These are phyloP conservation scores for Tausonia pullulans DNA, from an alignment of 1,284 basidiomycete genomes.

Conservation along the genomic window DNA sequence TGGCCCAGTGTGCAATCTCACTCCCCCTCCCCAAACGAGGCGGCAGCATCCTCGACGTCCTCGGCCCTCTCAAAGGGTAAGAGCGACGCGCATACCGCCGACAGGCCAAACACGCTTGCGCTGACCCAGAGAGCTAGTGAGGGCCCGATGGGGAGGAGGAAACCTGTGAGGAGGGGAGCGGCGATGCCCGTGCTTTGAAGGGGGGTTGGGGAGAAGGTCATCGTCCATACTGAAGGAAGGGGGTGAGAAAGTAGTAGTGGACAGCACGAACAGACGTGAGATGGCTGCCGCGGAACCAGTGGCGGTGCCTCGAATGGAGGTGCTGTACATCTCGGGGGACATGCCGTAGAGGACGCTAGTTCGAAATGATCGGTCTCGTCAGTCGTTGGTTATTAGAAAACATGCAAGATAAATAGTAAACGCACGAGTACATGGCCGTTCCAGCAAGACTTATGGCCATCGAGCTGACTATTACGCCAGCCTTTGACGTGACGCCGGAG, in stretches of 20 bases:
- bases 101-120: slow-evolving; percentile 55
- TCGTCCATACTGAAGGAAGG: neutral
- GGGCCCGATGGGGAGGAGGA: slow-evolving; percentile 57
- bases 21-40: too few species aligned
- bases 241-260: neutral
- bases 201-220: neutral
- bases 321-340: slow-evolving; percentile 83
- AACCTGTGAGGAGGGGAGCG: slow-evolving; percentile 72
- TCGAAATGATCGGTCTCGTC: neutral
- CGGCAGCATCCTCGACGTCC: neutral
- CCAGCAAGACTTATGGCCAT: slow-evolving; percentile 70
- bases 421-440: slow-evolving; percentile 74
- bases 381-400: neutral
- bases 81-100: slow-evolving; percentile 54
- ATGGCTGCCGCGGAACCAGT: slow-evolving; percentile 83
- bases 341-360: slow-evolving; percentile 42
- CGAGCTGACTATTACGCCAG: slow-evolving; percentile 60
- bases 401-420: neutral
- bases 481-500: slow-evolving; percentile 47
- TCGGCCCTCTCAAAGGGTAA: slow-evolving; percentile 36
- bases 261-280: neutral
- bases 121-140: slow-evolving; percentile 71
- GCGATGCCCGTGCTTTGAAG: slow-evolving; percentile 69
- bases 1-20: too few species aligned
- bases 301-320: slow-evolving; percentile 73